Evolutionary conservation across 306 rosid species (phyloP).

Genomic region (Cyamopsis tetragonoloba): DNA sequence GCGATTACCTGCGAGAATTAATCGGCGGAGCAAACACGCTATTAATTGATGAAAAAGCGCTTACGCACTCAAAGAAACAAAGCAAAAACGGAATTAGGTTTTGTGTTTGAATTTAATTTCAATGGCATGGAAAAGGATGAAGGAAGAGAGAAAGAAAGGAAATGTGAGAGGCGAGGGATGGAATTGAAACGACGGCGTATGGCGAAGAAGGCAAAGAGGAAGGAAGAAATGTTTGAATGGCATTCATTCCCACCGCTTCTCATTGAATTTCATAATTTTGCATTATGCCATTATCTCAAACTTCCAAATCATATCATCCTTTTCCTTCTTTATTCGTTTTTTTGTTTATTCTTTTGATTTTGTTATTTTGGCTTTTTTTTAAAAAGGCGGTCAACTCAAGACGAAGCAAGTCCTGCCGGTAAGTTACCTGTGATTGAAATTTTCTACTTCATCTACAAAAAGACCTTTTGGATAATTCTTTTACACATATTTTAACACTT

Average conservation of each 20-base stretch:
- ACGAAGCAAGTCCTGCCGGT: not conserved
- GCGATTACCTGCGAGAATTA: too few relatives aligned
- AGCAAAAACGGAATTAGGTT: too few relatives aligned
- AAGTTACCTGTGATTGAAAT: too few relatives aligned
- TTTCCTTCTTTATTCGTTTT: not conserved
- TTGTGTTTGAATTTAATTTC: too few relatives aligned
- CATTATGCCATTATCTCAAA: not conserved
- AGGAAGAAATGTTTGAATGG: not conserved
- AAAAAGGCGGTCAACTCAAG: not conserved
- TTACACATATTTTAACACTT: too few relatives aligned
- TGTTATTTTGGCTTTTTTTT: not conserved
- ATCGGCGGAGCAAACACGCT: too few relatives aligned
- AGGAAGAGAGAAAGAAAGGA: not conserved
- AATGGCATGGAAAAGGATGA: too few relatives aligned
- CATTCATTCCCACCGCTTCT: not conserved
- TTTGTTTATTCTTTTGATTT: not conserved
- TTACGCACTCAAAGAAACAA: conserved; percentile 11
- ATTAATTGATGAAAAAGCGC: conserved; percentile 20
- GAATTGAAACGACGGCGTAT: not conserved
- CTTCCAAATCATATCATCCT: not conserved
- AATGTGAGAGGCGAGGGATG: not conserved
- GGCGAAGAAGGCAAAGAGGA: not conserved
- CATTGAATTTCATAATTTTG: not conserved
- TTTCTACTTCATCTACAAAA: too few relatives aligned
- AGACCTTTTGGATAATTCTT: too few relatives aligned